These are phyloP conservation scores for Aspergillus kassunensis DNA, from an alignment of 495 filamentous ascomycete species.

Conservation along the genomic window DNA sequence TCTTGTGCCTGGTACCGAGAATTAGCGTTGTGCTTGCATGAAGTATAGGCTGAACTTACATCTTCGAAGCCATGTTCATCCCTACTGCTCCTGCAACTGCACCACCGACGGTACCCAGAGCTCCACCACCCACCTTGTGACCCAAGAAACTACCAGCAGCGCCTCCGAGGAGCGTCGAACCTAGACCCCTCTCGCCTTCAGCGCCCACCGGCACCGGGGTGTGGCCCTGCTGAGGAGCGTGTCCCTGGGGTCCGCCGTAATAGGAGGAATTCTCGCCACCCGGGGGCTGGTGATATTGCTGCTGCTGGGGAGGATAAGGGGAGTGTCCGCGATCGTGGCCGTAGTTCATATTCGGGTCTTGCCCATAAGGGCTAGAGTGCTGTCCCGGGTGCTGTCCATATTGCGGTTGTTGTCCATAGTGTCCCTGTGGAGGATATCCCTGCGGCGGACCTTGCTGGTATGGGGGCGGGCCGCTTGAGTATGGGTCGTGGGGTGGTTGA, in stretches of 20 bases:
- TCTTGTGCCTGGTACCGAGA: constrained; percentile 19
- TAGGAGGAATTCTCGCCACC: constrained; percentile 24
- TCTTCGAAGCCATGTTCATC: constrained; percentile 34
- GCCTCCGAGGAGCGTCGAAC: constrained; percentile 38
- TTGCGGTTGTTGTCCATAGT: constrained; percentile 4
- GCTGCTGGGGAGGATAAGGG: constrained; percentile 30
- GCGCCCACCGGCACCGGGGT: constrained; percentile 18
- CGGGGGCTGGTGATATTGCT: constrained; percentile 16
- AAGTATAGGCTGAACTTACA: constrained; percentile 25
- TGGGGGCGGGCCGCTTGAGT: constrained; percentile 13
- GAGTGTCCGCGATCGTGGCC: constrained; percentile 27
- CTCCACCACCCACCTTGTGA: constrained; percentile 41
- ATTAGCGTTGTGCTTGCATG: constrained; percentile 12
- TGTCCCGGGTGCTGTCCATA: constrained; percentile 6
- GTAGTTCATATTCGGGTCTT: constrained; percentile 18
- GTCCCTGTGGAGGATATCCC: constrained; percentile 11
- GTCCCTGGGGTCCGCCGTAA: constrained; percentile 16
- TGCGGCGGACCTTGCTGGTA: constrained; percentile 17
- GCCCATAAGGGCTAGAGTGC: constrained; percentile 15
- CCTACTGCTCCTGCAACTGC: constrained; percentile 44
- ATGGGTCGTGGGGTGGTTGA: constrained; percentile 18
- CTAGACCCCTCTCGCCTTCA: constrained; percentile 41
- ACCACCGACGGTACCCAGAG: constrained; percentile 38
- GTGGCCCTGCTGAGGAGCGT: constrained; percentile 17
- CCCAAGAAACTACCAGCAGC: constrained; percentile 41